Conservation (phyloP, 2,329 filamentous ascomycete genomes). For the Neofusicoccum parvum region DNA sequence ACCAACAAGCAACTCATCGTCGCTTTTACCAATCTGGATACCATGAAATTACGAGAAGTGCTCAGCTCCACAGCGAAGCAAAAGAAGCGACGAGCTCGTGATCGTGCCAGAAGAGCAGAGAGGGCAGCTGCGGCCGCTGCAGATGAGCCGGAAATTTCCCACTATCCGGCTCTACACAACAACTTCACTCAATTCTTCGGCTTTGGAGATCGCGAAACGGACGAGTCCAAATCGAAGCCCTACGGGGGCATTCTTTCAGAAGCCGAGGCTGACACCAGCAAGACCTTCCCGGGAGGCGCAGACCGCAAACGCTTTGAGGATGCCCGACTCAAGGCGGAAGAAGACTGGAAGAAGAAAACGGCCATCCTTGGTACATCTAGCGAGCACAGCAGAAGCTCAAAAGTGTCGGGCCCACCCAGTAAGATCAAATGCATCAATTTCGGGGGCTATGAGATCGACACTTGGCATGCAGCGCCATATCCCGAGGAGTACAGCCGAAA, state of each 20-base stretch:
- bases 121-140: constrained; percentile 29
- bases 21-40: constrained; percentile 18
- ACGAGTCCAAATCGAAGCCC: constrained; percentile 88
- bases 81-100: constrained; percentile 45
- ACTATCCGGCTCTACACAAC: constrained; percentile 63
- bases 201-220: constrained; percentile 84
- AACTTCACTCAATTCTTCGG: constrained; percentile 80
- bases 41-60: constrained; percentile 10
- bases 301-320: constrained; percentile 88
- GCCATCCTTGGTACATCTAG: constrained; percentile 66
- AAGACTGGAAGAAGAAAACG: constrained; percentile 78
- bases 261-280: constrained; percentile 84
- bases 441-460: constrained; percentile 96
- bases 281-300: constrained; percentile 76
- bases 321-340: constrained; percentile 86
- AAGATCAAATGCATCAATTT: constrained; percentile 99
- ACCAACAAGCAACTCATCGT: constrained; percentile 17
- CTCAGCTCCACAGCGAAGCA: constrained; percentile 49
- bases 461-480: constrained; percentile 97
- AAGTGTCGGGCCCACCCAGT: constrained; percentile 81
- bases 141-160: constrained; percentile 48
- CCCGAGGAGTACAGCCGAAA: constrained; percentile 98
- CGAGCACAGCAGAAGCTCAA: constrained; percentile 67
- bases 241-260: constrained; percentile 93
- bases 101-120: constrained; percentile 52